Conservation (phyloP, 805 yeast species). For the Hanseniaspora lindneri region DNA sequence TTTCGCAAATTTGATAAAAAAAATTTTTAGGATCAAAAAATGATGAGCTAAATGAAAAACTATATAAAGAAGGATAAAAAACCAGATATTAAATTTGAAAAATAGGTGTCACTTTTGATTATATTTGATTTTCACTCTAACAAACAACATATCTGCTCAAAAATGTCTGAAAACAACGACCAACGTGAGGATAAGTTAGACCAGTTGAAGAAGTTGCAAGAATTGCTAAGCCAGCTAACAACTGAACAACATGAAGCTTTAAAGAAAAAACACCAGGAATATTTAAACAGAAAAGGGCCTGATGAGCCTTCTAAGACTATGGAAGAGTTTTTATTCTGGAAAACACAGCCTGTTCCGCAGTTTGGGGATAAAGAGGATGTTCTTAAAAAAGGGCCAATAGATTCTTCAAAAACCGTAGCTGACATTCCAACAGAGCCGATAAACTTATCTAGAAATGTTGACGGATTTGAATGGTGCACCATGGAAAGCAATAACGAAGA, state of each 20-base stretch:
- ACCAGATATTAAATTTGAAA: too few species aligned
- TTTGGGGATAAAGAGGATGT: slow-evolving; percentile 51
- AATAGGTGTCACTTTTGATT: too few species aligned
- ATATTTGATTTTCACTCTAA: too few species aligned
- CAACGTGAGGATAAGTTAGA: slow-evolving; percentile 1
- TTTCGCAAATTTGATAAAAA: too few species aligned
- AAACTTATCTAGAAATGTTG: slow-evolving; percentile 41
- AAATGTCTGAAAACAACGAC: neutral
- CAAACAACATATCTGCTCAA: neutral
- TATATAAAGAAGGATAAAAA: too few species aligned
- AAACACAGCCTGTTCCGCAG: slow-evolving; percentile 85
- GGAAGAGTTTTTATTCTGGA: slow-evolving; percentile 85
- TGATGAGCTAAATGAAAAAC: too few species aligned
- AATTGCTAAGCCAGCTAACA: slow-evolving; percentile 18
- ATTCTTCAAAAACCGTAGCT: slow-evolving; percentile 48
- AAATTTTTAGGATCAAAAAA: too few species aligned
- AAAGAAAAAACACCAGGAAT: slow-evolving; percentile 22
- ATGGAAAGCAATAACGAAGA: slow-evolving; percentile 41
- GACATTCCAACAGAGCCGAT: slow-evolving; percentile 63
- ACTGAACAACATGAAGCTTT: slow-evolving; percentile 43
- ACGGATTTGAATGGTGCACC: slow-evolving; percentile 82
- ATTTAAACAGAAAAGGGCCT: slow-evolving; percentile 36
- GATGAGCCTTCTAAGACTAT: slow-evolving; percentile 42
- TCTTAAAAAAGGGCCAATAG: slow-evolving; percentile 68
- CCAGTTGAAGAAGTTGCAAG: slow-evolving; percentile 6